Conservation (phyloP, 371 early-diverging fungal species). For the Mortierella sp. region DNA sequence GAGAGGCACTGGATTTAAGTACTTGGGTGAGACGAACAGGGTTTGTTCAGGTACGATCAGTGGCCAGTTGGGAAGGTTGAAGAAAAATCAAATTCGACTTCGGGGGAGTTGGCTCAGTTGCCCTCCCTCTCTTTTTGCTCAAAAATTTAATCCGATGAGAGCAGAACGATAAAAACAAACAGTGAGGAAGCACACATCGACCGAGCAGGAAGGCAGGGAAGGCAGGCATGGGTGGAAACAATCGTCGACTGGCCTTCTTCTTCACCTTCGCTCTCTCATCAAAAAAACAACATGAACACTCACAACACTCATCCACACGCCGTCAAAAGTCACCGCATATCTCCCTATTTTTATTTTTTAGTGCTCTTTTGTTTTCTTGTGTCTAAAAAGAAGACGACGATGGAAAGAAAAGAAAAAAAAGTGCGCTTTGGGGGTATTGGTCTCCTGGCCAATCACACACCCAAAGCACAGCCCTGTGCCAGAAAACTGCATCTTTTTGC, state of each 20-base stretch:
- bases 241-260: not conserved
- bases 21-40: not conserved
- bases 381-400: not conserved
- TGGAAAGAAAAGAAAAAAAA: not conserved
- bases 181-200: not conserved
- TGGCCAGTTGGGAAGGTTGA: not conserved
- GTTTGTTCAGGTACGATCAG: not conserved
- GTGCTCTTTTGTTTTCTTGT: not conserved
- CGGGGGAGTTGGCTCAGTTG: no score
- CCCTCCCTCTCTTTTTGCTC: no score
- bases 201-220: no score
- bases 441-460: not conserved
- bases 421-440: slow-evolving; percentile 10
- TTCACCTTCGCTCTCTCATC: no score
- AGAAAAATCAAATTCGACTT: no score
- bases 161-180: not conserved
- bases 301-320: not conserved
- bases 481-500: not conserved
- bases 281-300: not conserved
- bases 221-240: no score
- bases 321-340: not conserved
- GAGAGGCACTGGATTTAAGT: not conserved
- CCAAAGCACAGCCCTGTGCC: not conserved
- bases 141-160: not conserved
- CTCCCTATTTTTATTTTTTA: not conserved